Evolutionary conservation across 129 eudicot species (phyloP).

Genomic region (Lonicera japonica): DNA sequence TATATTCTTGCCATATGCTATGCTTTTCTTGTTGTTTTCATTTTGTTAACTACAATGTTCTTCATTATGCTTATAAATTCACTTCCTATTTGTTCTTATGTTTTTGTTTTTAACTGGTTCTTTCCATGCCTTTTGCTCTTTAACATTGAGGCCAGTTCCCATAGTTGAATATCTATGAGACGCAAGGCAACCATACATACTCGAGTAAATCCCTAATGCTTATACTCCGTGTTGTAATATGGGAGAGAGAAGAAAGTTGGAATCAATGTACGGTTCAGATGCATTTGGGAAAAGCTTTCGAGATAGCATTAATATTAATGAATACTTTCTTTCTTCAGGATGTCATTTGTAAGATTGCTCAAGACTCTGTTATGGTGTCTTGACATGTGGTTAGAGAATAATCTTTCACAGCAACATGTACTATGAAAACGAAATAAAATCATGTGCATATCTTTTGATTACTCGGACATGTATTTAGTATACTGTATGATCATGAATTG

Average conservation of each 20-base stretch:
- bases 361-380: not conserved
- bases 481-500: not conserved
- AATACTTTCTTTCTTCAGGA: not conserved
- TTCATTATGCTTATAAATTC: not conserved
- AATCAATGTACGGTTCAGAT: too few species aligned
- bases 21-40: not conserved
- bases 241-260: too few species aligned
- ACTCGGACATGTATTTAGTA: not conserved
- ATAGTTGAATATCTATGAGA: not conserved
- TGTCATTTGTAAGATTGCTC: conserved; percentile 2
- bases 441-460: not conserved
- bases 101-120: not conserved
- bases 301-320: not conserved
- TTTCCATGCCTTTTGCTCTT: not conserved
- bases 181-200: conserved; percentile 1
- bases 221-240: too few species aligned
- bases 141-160: not conserved
- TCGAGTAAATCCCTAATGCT: not conserved
- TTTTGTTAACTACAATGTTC: not conserved
- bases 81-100: not conserved
- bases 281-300: too few species aligned
- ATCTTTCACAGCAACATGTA: not conserved
- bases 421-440: not conserved
- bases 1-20: not conserved
- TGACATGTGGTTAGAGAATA: not conserved